Evolutionary conservation across 2,329 filamentous ascomycete species (phyloP).

Genomic region (Neofusicoccum sp.): DNA sequence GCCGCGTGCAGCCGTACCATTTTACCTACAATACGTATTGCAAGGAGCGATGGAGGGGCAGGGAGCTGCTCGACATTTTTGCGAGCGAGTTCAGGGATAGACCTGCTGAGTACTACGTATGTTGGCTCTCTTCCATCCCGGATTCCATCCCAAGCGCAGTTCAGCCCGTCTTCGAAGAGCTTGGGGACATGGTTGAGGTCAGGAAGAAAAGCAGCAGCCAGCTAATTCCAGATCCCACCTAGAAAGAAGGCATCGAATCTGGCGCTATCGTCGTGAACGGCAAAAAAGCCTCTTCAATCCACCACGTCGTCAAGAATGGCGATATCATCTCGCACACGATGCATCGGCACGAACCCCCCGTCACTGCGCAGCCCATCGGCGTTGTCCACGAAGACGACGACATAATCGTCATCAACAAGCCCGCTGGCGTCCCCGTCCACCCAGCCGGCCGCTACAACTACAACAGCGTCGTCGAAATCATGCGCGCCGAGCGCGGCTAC

Average conservation of each 20-base stretch:
- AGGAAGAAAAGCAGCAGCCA: neutral
- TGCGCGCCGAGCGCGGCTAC: slow-evolving; percentile 69
- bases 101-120: slow-evolving; percentile 78
- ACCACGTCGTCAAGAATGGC: slow-evolving; percentile 79
- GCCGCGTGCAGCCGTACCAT: slow-evolving; percentile 81
- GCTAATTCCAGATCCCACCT: slow-evolving; percentile 1
- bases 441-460: slow-evolving; percentile 93
- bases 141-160: no score
- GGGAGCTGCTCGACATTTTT: slow-evolving; percentile 82
- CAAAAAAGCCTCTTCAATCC: slow-evolving; percentile 53
- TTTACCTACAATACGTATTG: slow-evolving; percentile 94
- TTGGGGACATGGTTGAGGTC: no score
- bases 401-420: slow-evolving; percentile 96
- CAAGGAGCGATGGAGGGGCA: slow-evolving; percentile 88
- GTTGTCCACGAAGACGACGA: slow-evolving; percentile 89
- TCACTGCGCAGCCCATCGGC: slow-evolving; percentile 74
- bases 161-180: no score
- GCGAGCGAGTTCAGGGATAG: slow-evolving; percentile 88
- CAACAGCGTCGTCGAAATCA: slow-evolving; percentile 92
- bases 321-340: slow-evolving; percentile 89
- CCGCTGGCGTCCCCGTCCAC: slow-evolving; percentile 90
- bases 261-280: slow-evolving; percentile 82
- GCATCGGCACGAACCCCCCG: slow-evolving; percentile 93
- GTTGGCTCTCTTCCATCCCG: neutral
- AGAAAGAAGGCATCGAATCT: slow-evolving; percentile 67